Base-by-base conservation (phyloP, 2,329 filamentous ascomycete genomes). In the Aspergillus aculeatinus region DNA sequence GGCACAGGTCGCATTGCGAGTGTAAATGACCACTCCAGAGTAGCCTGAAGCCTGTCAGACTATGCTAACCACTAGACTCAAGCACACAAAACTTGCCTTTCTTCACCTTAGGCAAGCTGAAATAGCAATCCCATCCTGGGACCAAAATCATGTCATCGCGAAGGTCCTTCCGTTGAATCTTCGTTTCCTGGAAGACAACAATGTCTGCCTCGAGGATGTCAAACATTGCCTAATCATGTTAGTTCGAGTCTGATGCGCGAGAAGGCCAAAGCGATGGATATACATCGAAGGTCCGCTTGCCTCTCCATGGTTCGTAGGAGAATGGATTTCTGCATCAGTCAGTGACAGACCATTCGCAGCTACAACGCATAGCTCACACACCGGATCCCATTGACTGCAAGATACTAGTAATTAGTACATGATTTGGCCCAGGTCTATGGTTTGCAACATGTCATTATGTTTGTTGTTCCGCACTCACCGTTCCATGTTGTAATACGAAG, bases 121-220 rank as follows among this genome's bases (percentile, higher is more conserved):
- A 97, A 77, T 89, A 96, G 65, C 93, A 93, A 73, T 99, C 95
- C 94, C 94, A 99, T 12, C 95, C 95, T 0, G 91, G 87, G 0
- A 98, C 87, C 35, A 98, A 81, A 10, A 98, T 93, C 92, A 98
- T 98, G 68, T 98, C 95, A 82, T 98, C 95, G 47, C 83, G 84
- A 1, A 99, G 81, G 67, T 97, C 93, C 73, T 96, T 96, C 59
- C 89, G 85, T 72, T 98, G 95, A 47, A 98, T 97, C 78, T 98
- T 99, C 48, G 92, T 88, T 77, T 98, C 95, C 75, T 99, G 95
- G 81, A 98, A 92, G 60, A 97, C 84, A 19, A 98, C 87, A 64
- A 99, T 95, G 74, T 99, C 95, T 56, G 93, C 88, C 73, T 95
- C 90, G 6, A 99, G 84, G 48, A 89, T 90, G 67, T 96, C 91